A percentile compares a stretch with the other conserved stretches of the same genome.
phyloP scores from a whole-genome alignment of 2,329 filamentous ascomycete genomes.

The Coleophoma cylindrospora region DNA sequence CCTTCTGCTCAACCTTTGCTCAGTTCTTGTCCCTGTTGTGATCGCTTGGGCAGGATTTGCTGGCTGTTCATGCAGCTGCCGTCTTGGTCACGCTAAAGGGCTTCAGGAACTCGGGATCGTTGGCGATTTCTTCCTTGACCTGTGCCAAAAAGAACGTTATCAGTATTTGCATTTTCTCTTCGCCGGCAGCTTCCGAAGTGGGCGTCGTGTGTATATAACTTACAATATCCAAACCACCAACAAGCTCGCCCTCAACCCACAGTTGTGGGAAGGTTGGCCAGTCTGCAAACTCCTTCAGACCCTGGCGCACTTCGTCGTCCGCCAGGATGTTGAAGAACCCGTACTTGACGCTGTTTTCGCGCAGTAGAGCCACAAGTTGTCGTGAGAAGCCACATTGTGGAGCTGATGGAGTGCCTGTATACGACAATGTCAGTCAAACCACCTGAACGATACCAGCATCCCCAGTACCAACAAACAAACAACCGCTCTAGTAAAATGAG shows the following conservation, averaged over 20 bases:
- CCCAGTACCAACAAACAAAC: too few relatives aligned
- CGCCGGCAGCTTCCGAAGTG: background rate
- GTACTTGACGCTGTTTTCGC: conserved; percentile 89
- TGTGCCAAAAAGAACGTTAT: conserved; percentile 30
- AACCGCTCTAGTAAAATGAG: background rate
- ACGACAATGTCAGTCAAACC: background rate
- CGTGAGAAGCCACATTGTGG: conserved; percentile 92
- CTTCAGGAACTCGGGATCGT: conserved; percentile 76
- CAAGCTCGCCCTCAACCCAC: conserved; percentile 84
- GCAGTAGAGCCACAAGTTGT: conserved; percentile 79
- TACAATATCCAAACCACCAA: conserved; percentile 94
- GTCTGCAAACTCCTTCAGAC: conserved; percentile 94
- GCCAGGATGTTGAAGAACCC: conserved; percentile 99
- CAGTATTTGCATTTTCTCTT: background rate
- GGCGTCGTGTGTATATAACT: conserved; percentile 31
- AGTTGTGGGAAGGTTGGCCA: conserved; percentile 98
- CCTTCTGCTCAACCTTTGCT: too few relatives aligned
- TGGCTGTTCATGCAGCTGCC: background rate
- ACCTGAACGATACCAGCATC: too few relatives aligned
- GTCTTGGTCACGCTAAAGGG: conserved; percentile 53
- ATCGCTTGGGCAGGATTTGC: too few relatives aligned
- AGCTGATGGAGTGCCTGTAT: conserved; percentile 60
- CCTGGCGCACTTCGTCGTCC: conserved; percentile 94
- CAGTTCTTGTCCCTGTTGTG: too few relatives aligned
- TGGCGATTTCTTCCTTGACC: conserved; percentile 91